Conservation (phyloP, 2,329 filamentous ascomycete genomes). For the Diaporthe sp. region DNA sequence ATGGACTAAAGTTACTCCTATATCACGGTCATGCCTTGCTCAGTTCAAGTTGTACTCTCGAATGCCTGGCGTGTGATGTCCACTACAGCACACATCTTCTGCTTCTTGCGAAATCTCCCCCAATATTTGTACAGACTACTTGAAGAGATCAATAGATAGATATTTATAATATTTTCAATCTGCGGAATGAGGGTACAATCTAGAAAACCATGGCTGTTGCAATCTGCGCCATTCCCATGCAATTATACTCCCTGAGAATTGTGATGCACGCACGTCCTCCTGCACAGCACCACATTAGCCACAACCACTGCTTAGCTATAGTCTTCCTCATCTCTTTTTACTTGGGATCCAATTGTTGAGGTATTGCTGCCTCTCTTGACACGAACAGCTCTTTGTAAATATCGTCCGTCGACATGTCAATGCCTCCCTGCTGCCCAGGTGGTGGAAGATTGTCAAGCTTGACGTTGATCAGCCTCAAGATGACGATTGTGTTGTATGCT, state of each 20-base stretch:
- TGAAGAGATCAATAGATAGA: background rate
- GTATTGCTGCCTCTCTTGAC: background rate
- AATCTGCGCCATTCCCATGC: too few relatives aligned
- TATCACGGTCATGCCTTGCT: background rate
- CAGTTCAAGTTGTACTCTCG: background rate
- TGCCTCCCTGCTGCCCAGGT: background rate
- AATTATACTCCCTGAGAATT: background rate
- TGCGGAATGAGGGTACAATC: too few relatives aligned
- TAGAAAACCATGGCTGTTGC: background rate
- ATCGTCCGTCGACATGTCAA: background rate
- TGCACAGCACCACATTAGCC: background rate
- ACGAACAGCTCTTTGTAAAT: background rate
- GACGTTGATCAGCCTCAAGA: background rate
- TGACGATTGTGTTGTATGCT: background rate
- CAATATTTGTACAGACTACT: too few relatives aligned
- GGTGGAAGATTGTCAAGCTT: background rate
- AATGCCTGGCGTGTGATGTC: background rate
- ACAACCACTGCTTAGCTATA: too few relatives aligned
- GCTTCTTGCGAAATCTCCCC: background rate
- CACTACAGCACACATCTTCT: background rate
- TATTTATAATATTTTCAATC: background rate
- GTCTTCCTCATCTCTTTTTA: background rate
- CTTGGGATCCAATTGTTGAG: background rate
- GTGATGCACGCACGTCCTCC: too few relatives aligned
- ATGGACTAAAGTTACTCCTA: background rate